Evolutionary conservation across 2,329 filamentous ascomycete genomes (phyloP).

Genomic region (Botrytis fabae): DNA sequence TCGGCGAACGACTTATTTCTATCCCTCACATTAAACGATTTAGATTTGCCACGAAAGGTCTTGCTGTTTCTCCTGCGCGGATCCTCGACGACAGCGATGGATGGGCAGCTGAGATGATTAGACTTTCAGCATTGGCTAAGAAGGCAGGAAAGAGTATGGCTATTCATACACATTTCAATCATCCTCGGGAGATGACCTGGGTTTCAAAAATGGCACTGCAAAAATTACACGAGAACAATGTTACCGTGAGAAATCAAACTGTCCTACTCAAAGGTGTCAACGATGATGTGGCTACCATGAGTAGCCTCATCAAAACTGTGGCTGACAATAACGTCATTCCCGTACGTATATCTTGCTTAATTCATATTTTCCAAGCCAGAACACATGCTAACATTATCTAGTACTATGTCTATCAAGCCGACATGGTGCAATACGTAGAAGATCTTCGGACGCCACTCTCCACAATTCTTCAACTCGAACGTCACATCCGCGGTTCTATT

Average conservation of each 20-base stretch:
- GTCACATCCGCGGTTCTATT: slow-evolving; percentile 57
- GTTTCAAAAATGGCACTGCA: slow-evolving; percentile 53
- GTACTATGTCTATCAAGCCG: slow-evolving; percentile 68
- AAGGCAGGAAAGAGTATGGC: slow-evolving; percentile 59
- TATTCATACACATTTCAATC: slow-evolving; percentile 66
- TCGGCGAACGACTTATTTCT: slow-evolving; percentile 55
- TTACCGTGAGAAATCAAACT: slow-evolving; percentile 60
- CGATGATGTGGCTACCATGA: slow-evolving; percentile 55
- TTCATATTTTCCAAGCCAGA: slow-evolving; percentile 1
- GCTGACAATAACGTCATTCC: slow-evolving; percentile 59
- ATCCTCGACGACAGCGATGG: slow-evolving; percentile 53
- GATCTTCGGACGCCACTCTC: slow-evolving; percentile 62
- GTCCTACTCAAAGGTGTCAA: slow-evolving; percentile 62
- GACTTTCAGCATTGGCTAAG: slow-evolving; percentile 52
- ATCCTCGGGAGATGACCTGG: slow-evolving; percentile 63
- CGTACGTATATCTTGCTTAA: slow-evolving; percentile 42
- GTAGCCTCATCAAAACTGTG: slow-evolving; percentile 52
- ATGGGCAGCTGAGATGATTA: slow-evolving; percentile 55
- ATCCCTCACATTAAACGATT: slow-evolving; percentile 61
- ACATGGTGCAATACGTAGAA: slow-evolving; percentile 61
- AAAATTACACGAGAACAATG: slow-evolving; percentile 51
- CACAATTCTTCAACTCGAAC: slow-evolving; percentile 59
- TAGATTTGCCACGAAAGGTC: slow-evolving; percentile 62
- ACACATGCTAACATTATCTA: slow-evolving; percentile 34
- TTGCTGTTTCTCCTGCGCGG: slow-evolving; percentile 58